phyloP scores from a whole-genome alignment of 371 early-diverging fungal species.

The Mortierella sp. region DNA sequence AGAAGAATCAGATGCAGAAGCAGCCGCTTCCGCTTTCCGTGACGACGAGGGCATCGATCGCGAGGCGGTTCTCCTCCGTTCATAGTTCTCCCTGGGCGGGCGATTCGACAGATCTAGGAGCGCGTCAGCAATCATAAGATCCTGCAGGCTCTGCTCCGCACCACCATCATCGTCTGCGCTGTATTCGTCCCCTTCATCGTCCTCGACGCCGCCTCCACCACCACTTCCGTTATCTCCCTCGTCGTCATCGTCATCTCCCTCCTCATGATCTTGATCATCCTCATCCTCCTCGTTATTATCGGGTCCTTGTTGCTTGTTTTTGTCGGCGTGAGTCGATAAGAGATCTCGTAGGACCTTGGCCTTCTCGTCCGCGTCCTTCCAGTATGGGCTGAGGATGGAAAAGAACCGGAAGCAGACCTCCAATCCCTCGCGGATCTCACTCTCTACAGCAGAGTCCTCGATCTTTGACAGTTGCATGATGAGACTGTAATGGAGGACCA shows the following conservation, averaged over 20 bases:
- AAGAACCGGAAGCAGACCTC: not conserved
- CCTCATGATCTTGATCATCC: not conserved
- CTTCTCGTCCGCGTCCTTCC: not conserved
- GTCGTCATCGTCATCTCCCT: not conserved
- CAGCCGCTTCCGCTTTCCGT: not conserved
- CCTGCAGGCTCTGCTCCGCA: conserved; percentile 2
- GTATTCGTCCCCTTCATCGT: not conserved
- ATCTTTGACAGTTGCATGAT: not conserved
- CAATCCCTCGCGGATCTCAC: not conserved
- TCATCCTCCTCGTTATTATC: not conserved
- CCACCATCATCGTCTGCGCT: not conserved
- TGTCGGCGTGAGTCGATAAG: not conserved
- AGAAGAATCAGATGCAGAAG: not conserved
- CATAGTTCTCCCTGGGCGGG: not conserved
- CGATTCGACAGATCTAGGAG: not conserved
- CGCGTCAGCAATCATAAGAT: conserved; percentile 3
- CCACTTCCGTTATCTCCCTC: not conserved
- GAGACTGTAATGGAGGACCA: not conserved
- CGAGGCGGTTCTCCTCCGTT: not conserved
- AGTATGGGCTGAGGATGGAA: not conserved
- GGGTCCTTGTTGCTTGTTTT: not conserved
- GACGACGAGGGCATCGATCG: not conserved
- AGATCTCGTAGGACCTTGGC: not conserved
- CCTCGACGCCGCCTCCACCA: not conserved
- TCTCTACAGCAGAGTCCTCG: not conserved